Percentiles rank a stretch among this genome's conserved stretches.
Conservation (phyloP, 129 eudicot species). For the Silybum marianum region DNA sequence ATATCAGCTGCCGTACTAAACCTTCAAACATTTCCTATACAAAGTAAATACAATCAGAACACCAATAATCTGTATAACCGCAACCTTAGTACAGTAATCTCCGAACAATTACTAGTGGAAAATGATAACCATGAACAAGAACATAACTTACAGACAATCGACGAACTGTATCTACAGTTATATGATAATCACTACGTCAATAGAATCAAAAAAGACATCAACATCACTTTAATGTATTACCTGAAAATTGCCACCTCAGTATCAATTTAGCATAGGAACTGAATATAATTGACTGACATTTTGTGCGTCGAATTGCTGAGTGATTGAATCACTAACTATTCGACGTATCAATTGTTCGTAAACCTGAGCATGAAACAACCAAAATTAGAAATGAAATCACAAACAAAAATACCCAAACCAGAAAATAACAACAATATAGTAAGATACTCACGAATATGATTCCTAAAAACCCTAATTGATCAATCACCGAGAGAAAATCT, state of each 20-base stretch:
- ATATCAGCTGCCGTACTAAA: constrained; percentile 73
- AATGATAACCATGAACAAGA: neutral
- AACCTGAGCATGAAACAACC: neutral
- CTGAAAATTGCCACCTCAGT: constrained; percentile 19
- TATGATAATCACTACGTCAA: neutral
- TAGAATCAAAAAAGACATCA: neutral
- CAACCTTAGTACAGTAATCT: neutral
- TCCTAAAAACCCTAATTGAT: constrained; percentile 18
- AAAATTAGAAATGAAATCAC: neutral
- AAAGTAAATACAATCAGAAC: constrained; percentile 17
- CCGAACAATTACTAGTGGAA: neutral
- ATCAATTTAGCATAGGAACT: constrained; percentile 12
- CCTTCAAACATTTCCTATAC: constrained; percentile 86
- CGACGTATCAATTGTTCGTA: constrained; percentile 3
- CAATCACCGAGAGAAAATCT: neutral
- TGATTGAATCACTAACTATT: constrained; percentile 20
- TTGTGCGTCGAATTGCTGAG: neutral
- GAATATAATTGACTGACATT: neutral
- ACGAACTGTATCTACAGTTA: neutral
- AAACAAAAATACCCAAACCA: neutral
- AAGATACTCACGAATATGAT: neutral
- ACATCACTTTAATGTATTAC: constrained; percentile 4
- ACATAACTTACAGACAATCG: neutral
- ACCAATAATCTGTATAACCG: neutral
- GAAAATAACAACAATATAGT: neutral